phyloP scores from a whole-genome alignment of 179 eudicot genomes.

The Heliamphora pulchella region DNA sequence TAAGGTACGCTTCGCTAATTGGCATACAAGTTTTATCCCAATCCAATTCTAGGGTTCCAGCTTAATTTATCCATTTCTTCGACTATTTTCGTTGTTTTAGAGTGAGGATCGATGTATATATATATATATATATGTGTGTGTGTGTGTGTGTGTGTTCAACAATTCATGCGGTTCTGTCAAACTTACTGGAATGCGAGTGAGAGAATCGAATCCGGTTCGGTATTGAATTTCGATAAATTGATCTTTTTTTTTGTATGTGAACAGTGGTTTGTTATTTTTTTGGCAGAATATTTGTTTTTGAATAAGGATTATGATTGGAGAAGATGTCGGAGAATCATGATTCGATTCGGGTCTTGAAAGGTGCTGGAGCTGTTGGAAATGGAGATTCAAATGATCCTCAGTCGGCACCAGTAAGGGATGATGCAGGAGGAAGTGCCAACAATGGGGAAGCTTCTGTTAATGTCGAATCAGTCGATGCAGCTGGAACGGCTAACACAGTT shows the following conservation, averaged over 20 bases:
- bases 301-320: constrained; percentile 15
- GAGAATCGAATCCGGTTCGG: neutral
- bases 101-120: neutral
- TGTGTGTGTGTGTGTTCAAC: too few species aligned
- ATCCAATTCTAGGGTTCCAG: constrained; percentile 9
- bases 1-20: neutral
- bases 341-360: constrained; percentile 19
- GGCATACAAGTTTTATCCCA: neutral
- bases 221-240: neutral
- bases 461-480: constrained; percentile 13
- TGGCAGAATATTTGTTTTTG: neutral
- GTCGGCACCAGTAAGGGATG: neutral
- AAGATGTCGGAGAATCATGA: constrained; percentile 33
- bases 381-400: constrained; percentile 1
- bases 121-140: too few species aligned
- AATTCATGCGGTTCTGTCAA: neutral
- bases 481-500: constrained; percentile 3
- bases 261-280: neutral
- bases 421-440: neutral
- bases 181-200: constrained; percentile 2
- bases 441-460: neutral
- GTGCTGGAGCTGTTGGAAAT: constrained; percentile 16
- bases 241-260: neutral
- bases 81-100: neutral
- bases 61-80: neutral